Conservation (phyloP, 1,139 yeast genomes). For the Hemisphaericaspora xylofermentans region DNA sequence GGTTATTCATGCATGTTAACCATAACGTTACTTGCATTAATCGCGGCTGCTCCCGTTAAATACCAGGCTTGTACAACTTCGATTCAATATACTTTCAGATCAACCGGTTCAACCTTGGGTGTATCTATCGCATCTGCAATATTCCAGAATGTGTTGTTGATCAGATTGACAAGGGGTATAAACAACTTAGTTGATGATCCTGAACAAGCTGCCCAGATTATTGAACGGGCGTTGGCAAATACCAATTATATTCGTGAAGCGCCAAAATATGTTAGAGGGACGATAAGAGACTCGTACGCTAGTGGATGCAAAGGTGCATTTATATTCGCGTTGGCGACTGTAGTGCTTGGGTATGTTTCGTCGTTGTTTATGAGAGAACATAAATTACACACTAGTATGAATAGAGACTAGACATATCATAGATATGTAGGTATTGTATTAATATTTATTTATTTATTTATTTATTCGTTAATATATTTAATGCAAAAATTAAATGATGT, state of each 20-base stretch:
- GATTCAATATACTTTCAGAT: slow-evolving; percentile 71
- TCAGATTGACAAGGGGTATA: slow-evolving; percentile 20
- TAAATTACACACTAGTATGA: slow-evolving; percentile 36
- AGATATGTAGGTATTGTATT: background rate
- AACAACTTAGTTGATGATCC: slow-evolving; percentile 27
- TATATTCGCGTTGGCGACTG: slow-evolving; percentile 39
- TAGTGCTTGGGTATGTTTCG: slow-evolving; percentile 39
- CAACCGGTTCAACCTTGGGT: slow-evolving; percentile 73
- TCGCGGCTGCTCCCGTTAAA: slow-evolving; percentile 60
- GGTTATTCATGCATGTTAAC: slow-evolving; percentile 65
- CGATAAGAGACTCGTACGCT: slow-evolving; percentile 49
- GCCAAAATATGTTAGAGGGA: slow-evolving; percentile 47
- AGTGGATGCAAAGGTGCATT: slow-evolving; percentile 55
- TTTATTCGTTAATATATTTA: slow-evolving; percentile 1
- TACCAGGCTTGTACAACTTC: slow-evolving; percentile 75
- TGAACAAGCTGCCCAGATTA: slow-evolving; percentile 40
- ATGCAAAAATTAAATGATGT: background rate
- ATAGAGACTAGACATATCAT: slow-evolving; percentile 28
- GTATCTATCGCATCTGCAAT: slow-evolving; percentile 68
- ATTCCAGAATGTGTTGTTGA: slow-evolving; percentile 43
- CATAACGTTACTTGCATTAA: slow-evolving; percentile 63
- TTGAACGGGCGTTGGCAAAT: slow-evolving; percentile 52
- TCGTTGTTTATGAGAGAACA: slow-evolving; percentile 46
- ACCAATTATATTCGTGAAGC: slow-evolving; percentile 54
- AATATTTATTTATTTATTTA: slow-evolving; percentile 3